Evolutionary conservation across 805 yeast genomes (phyloP), one percentile per base, ranked within the genome.

Genomic region (Tetrapisispora pingtungensis): DNA sequence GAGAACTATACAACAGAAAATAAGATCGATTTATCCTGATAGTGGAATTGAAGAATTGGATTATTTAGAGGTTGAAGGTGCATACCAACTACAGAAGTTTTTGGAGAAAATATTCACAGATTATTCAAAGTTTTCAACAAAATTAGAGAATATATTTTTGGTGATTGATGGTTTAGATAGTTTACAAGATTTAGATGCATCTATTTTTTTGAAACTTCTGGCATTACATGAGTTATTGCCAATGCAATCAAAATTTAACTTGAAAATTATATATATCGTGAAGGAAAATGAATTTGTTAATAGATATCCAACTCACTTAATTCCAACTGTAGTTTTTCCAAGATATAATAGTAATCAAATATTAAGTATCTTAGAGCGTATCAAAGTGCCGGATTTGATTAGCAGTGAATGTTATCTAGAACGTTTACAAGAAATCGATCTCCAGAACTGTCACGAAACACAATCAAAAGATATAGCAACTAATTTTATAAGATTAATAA

Each of bases 81-180:
- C 58, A 10, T 56, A 46, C 33, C 55, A 56, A 18, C 39, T 62
- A n/a, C 48, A 55, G 5, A 54, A 52, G 31, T 50, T 52, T 38
- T 33, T 62, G 42, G 44, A 48, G 7, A 42, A 42, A 36, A 27
- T 54, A 19, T 47, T 47, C 10, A 15, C 50, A 10, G 40, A 47
- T 3, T 48, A 51, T 10, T 50, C 49, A 32, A 35, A 45, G 12
- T 18, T 32, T 18, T 22, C 51, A 32, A 40, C 43, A 13, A 36
- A 49, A 17, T 38, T 30, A 1, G 20, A 34, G 5, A 54, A 46
- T 40, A 42, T 56, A 14, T 56, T 46, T 38, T 43, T 61, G n/a
- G 44, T 59, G 2, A 48, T 54, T 31, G 67, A 62, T 51, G 65
- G 64, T 12, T 50, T 62, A 20, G 66, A 62, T 41, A 49, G 49